phyloP scores from a whole-genome alignment of 441 rosid genomes.

The Hypseocharis bilobata region DNA sequence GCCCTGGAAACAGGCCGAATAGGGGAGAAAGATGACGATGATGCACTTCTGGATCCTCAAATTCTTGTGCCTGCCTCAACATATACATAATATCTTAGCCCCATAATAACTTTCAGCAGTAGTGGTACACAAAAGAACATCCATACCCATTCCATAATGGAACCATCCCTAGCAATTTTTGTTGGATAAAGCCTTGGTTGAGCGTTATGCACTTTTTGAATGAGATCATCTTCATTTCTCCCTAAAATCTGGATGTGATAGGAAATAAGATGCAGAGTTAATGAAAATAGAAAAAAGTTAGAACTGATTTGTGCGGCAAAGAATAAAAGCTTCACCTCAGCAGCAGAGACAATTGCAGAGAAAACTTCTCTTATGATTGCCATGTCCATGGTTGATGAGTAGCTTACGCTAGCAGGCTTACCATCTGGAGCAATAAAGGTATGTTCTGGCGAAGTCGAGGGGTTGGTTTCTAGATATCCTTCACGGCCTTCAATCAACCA shows the following conservation, averaged over 20 bases:
- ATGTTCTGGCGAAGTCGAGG: conserved; percentile 95
- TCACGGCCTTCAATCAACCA: conserved; percentile 80
- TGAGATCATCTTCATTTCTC: conserved; percentile 27
- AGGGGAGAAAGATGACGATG: conserved; percentile 86
- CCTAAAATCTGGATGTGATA: conserved; percentile 26
- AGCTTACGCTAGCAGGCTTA: conserved; percentile 62
- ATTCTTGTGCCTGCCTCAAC: conserved; percentile 49
- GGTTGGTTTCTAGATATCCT: conserved; percentile 72
- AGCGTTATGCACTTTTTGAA: conserved; percentile 30
- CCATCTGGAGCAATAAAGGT: conserved; percentile 69
- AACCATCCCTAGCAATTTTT: conserved; percentile 34
- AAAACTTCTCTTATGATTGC: conserved; percentile 72
- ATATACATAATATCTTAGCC: conserved; percentile 13
- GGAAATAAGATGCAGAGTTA: not conserved
- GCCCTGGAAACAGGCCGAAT: conserved; percentile 86
- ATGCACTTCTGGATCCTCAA: conserved; percentile 71
- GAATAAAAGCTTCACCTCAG: conserved; percentile 49
- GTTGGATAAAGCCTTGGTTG: conserved; percentile 30
- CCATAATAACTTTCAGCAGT: not conserved
- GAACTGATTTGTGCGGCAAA: not conserved
- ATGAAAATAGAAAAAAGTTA: not conserved
- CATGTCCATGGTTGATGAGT: conserved; percentile 93
- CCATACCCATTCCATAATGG: conserved; percentile 48
- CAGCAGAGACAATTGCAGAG: conserved; percentile 47
- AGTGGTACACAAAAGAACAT: not conserved